Conservation (phyloP, 495 filamentous ascomycete species). For the Platismatia glauca region DNA sequence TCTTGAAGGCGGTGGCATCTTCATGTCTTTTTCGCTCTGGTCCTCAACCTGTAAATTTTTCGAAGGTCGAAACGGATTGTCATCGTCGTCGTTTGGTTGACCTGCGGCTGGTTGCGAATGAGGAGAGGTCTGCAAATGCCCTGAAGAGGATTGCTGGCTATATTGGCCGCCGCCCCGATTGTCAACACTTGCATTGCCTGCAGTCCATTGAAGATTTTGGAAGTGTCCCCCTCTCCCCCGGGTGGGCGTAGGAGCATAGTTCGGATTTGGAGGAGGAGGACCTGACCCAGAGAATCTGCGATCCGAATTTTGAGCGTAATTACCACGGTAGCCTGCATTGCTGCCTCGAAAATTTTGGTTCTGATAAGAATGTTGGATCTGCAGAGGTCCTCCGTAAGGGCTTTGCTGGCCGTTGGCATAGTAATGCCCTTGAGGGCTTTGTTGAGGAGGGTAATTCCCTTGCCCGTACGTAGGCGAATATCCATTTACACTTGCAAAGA, state of each 20-base stretch:
- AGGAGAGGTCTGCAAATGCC: conserved; percentile 28
- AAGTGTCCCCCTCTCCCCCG: conserved; percentile 42
- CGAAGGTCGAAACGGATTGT: conserved; percentile 52
- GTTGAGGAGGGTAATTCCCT: conserved; percentile 38
- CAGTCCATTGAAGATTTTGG: conserved; percentile 55
- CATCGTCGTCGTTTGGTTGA: conserved; percentile 43
- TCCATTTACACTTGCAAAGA: conserved; percentile 20
- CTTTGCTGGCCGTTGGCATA: conserved; percentile 46
- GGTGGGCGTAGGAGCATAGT: conserved; percentile 32
- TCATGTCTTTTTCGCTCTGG: conserved; percentile 38
- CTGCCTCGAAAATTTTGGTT: conserved; percentile 46
- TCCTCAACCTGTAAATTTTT: conserved; percentile 60
- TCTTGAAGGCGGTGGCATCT: conserved; percentile 42
- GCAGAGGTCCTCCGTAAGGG: conserved; percentile 43
- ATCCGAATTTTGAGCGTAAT: conserved; percentile 43
- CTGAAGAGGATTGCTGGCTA: conserved; percentile 24
- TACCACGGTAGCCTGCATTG: conserved; percentile 43
- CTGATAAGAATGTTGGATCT: conserved; percentile 41
- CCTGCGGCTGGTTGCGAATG: conserved; percentile 22
- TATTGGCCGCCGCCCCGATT: conserved; percentile 35
- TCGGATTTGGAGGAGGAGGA: conserved; percentile 30
- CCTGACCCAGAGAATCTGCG: conserved; percentile 44
- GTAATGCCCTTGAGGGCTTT: conserved; percentile 42
- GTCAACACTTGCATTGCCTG: conserved; percentile 30
- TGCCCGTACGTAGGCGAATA: conserved; percentile 46